phyloP scores from a whole-genome alignment of 78 protist genomes.

The Dictyostelium brefeldianum region DNA sequence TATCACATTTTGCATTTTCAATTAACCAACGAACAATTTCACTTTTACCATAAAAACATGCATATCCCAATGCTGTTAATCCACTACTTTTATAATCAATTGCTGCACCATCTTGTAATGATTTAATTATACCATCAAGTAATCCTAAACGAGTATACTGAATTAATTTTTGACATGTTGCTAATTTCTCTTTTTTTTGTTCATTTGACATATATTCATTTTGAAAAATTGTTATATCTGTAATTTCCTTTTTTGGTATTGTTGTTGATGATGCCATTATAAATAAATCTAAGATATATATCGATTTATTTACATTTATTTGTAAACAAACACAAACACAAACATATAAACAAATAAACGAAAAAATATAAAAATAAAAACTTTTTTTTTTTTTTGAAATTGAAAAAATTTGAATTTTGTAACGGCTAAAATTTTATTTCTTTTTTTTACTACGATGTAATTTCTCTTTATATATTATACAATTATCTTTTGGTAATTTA shows the following conservation, averaged over 20 bases:
- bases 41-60: constrained; percentile 30
- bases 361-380: not conserved
- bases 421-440: too few species aligned
- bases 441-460: too few species aligned
- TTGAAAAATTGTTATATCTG: constrained; percentile 21
- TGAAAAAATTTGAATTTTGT: not conserved
- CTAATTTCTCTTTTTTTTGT: constrained; percentile 32
- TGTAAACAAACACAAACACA: not conserved
- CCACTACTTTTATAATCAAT: constrained; percentile 54
- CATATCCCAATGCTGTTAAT: constrained; percentile 41
- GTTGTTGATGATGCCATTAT: not conserved
- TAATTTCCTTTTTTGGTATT: not conserved
- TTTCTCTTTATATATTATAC: too few species aligned
- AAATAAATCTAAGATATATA: not conserved
- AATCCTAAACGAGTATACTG: constrained; percentile 23
- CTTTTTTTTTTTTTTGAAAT: not conserved
- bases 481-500: not conserved
- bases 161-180: constrained; percentile 21
- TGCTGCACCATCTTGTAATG: constrained; percentile 39
- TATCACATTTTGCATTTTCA: not conserved
- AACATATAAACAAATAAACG: not conserved
- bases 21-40: constrained; percentile 45
- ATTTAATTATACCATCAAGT: constrained; percentile 4
- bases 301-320: not conserved
- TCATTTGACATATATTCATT: constrained; percentile 17